phyloP scores from a whole-genome alignment of 345 rosid genomes.

The Cardamine chenopodiifolia region DNA sequence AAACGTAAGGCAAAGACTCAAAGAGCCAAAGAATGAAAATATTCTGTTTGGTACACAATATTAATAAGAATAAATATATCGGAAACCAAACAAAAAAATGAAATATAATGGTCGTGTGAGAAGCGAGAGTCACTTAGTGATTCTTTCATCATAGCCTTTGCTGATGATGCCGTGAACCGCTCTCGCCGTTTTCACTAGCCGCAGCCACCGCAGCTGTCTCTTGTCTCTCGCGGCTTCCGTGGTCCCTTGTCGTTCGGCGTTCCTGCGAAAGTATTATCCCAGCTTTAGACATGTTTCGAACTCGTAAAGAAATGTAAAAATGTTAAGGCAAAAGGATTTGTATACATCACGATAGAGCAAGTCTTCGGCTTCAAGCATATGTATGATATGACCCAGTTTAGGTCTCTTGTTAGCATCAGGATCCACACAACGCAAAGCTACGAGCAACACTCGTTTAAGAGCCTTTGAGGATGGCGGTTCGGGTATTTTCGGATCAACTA shows the following conservation, averaged over 20 bases:
- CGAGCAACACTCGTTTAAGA: slow-evolving; percentile 76
- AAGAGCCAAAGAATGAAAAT: slow-evolving; percentile 34
- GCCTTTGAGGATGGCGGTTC: slow-evolving; percentile 78
- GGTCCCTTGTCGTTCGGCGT: slow-evolving; percentile 42
- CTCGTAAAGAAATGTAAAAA: neutral
- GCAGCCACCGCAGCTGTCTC: slow-evolving; percentile 10
- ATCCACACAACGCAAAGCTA: slow-evolving; percentile 88
- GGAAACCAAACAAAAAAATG: neutral
- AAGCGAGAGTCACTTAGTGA: slow-evolving; percentile 26
- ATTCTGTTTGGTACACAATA: slow-evolving; percentile 6
- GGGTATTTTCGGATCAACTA: slow-evolving; percentile 78
- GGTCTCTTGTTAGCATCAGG: slow-evolving; percentile 77
- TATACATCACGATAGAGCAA: slow-evolving; percentile 61
- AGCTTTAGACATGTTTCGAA: neutral
- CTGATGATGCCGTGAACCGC: slow-evolving; percentile 33
- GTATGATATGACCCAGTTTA: slow-evolving; percentile 82
- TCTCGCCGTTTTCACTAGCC: slow-evolving; percentile 31
- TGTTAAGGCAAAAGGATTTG: neutral
- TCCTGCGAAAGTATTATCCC: slow-evolving; percentile 27
- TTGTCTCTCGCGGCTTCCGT: slow-evolving; percentile 35
- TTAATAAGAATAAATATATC: slow-evolving; percentile 9
- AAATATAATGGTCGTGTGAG: slow-evolving; percentile 17
- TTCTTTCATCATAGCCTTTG: slow-evolving; percentile 32
- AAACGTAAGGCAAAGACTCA: slow-evolving; percentile 23
- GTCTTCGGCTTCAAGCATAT: slow-evolving; percentile 95